Conservation (phyloP, 768 basidiomycete genomes). For the Pulveroboletus sp. region DNA sequence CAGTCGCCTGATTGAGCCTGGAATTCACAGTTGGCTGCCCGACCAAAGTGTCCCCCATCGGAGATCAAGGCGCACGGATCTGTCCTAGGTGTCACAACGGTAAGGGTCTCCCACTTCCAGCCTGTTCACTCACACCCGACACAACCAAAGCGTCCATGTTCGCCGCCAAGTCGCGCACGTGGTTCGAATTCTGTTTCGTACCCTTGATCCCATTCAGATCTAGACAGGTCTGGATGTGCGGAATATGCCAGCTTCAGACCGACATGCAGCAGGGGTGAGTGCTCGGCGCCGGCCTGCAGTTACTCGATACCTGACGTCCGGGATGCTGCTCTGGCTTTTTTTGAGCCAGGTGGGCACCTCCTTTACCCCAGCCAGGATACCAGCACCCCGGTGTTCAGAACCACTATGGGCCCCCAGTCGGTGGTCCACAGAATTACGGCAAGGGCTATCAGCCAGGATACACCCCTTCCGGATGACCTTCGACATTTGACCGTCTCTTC, state of each 20-base stretch:
- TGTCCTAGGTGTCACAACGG: constrained; percentile 75
- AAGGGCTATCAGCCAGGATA: constrained; percentile 31
- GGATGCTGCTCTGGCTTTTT: not conserved
- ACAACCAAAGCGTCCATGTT: constrained; percentile 49
- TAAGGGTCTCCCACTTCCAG: constrained; percentile 26
- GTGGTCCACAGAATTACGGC: constrained; percentile 5
- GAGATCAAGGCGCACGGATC: constrained; percentile 46
- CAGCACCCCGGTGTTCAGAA: constrained; percentile 31
- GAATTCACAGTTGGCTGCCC: constrained; percentile 56
- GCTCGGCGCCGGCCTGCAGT: not conserved
- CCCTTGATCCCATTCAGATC: constrained; percentile 63
- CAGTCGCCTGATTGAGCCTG: constrained; percentile 5
- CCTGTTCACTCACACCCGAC: not conserved
- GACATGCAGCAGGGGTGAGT: constrained; percentile 49
- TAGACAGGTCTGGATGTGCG: constrained; percentile 65
- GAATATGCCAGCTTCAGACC: constrained; percentile 63
- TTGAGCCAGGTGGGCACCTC: constrained; percentile 33
- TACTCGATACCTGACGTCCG: not conserved
- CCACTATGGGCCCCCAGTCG: constrained; percentile 7
- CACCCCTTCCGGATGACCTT: constrained; percentile 12
- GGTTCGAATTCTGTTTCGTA: constrained; percentile 76
- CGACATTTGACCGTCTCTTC: not conserved
- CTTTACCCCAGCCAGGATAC: constrained; percentile 32
- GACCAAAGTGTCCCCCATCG: constrained; percentile 53
- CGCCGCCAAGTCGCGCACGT: constrained; percentile 58